Conservation (phyloP, 1,284 basidiomycete genomes). For the Sutorius eximius region DNA sequence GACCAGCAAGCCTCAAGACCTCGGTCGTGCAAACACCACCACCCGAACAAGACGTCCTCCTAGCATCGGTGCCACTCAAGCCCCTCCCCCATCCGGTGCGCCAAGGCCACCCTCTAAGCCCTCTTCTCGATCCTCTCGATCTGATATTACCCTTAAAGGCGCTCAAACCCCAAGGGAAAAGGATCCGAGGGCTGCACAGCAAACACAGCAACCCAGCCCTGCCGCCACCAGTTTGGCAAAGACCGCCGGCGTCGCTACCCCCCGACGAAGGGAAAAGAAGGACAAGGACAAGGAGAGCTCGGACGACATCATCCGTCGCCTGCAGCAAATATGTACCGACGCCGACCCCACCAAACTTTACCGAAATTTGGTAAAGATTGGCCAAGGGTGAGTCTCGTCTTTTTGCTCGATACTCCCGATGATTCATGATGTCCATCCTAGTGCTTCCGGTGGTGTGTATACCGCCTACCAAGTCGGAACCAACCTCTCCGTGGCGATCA, state of each 20-base stretch:
- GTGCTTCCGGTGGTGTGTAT: constrained; percentile 97
- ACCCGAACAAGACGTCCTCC: constrained; percentile 35
- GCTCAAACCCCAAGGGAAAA: constrained; percentile 35
- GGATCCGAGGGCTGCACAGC: constrained; percentile 37
- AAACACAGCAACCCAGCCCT: constrained; percentile 46
- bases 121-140: constrained; percentile 54
- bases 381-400: constrained; percentile 76
- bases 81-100: constrained; percentile 30
- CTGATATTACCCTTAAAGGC: constrained; percentile 53
- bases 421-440: constrained; percentile 32
- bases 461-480: constrained; percentile 96
- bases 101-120: constrained; percentile 43
- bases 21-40: constrained; percentile 70
- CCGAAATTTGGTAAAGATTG: constrained; percentile 92
- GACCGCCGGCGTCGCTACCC: constrained; percentile 68
- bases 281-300: constrained; percentile 79
- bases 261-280: constrained; percentile 85
- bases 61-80: constrained; percentile 23
- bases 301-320: constrained; percentile 86
- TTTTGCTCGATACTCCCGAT: background rate
- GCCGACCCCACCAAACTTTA: constrained; percentile 96
- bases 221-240: constrained; percentile 57
- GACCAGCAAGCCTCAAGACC: constrained; percentile 48
- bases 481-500: constrained; percentile 95
- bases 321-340: constrained; percentile 95